These are phyloP conservation scores for Suillus clintonianus DNA, from an alignment of 768 basidiomycete species.

Conservation along the genomic window DNA sequence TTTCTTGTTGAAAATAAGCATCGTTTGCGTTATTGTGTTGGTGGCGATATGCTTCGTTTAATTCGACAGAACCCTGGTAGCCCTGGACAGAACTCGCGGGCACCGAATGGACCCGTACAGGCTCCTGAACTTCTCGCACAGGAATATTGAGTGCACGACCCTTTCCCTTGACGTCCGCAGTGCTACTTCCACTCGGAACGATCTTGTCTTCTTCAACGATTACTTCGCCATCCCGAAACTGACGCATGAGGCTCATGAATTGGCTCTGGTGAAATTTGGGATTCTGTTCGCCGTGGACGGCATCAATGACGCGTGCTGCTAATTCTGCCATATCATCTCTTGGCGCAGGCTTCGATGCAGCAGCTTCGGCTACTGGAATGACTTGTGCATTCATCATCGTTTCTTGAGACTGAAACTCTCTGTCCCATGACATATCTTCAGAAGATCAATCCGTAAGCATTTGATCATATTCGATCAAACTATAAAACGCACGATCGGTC, in stretches of 20 bases:
- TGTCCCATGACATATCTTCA: constrained; percentile 52
- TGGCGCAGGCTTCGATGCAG: constrained; percentile 11
- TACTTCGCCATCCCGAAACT: constrained; percentile 77
- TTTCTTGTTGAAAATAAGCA: constrained; percentile 72
- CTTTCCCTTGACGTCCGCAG: constrained; percentile 66
- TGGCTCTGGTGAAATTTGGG: constrained; percentile 84
- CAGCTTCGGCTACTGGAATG: constrained; percentile 2
- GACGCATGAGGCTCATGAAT: constrained; percentile 85
- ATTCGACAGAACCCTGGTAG: constrained; percentile 21
- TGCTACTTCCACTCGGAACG: constrained; percentile 49
- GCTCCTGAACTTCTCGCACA: constrained; percentile 5
- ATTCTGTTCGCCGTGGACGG: constrained; percentile 74
- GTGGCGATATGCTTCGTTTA: constrained; percentile 18
- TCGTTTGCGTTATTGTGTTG: constrained; percentile 50
- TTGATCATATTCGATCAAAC: not conserved
- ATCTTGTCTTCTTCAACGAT: constrained; percentile 79
- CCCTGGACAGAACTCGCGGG: constrained; percentile 6
- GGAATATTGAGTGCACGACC: constrained; percentile 45
- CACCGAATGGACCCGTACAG: constrained; percentile 4
- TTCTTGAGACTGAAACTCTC: constrained; percentile 64
- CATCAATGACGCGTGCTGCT: constrained; percentile 74
- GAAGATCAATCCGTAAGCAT: not conserved
- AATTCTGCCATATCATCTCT: constrained; percentile 76
- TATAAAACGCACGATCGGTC: constrained; percentile 44
- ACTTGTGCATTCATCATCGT: constrained; percentile 33